A percentile compares a stretch with the other conserved stretches of the same genome.
Conservation (phyloP, 306 rosid species). For the Vigna angularis region DNA sequence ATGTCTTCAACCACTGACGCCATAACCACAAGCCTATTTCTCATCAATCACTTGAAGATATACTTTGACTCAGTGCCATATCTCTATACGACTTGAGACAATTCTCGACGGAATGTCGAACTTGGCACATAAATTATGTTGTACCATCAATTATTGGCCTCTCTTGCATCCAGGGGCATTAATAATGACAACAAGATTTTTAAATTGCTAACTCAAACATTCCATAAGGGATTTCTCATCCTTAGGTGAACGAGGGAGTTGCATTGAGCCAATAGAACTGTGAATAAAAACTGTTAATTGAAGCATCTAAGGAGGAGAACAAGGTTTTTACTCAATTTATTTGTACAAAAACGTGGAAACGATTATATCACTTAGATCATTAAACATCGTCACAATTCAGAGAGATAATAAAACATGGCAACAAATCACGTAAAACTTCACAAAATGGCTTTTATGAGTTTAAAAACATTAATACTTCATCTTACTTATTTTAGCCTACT, state of each 20-base stretch:
- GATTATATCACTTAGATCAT: not conserved
- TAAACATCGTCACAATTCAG: constrained; percentile 9
- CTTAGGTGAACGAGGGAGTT: constrained; percentile 17
- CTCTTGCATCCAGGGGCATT: constrained; percentile 10
- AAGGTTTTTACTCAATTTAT: not conserved
- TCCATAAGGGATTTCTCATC: constrained; percentile 38
- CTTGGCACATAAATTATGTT: constrained; percentile 1
- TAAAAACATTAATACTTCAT: constrained; percentile 15
- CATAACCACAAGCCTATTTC: constrained; percentile 35
- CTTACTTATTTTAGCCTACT: constrained; percentile 18
- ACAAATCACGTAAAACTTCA: constrained; percentile 27
- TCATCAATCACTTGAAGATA: constrained; percentile 22
- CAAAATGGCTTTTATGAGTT: constrained; percentile 27
- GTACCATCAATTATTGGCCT: constrained; percentile 18
- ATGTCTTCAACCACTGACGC: constrained; percentile 35
- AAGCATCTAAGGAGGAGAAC: constrained; percentile 36
- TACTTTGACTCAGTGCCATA: constrained; percentile 6
- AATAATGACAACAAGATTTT: constrained; percentile 19
- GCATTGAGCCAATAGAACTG: constrained; percentile 28
- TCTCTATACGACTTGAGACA: constrained; percentile 18
- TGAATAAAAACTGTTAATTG: constrained; percentile 10
- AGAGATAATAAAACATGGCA: constrained; percentile 4
- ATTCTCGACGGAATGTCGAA: constrained; percentile 18
- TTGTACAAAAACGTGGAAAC: not conserved
- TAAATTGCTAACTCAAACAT: constrained; percentile 33